phyloP scores from a whole-genome alignment of 2,329 filamentous ascomycete genomes.

The Diaporthe caulivora region DNA sequence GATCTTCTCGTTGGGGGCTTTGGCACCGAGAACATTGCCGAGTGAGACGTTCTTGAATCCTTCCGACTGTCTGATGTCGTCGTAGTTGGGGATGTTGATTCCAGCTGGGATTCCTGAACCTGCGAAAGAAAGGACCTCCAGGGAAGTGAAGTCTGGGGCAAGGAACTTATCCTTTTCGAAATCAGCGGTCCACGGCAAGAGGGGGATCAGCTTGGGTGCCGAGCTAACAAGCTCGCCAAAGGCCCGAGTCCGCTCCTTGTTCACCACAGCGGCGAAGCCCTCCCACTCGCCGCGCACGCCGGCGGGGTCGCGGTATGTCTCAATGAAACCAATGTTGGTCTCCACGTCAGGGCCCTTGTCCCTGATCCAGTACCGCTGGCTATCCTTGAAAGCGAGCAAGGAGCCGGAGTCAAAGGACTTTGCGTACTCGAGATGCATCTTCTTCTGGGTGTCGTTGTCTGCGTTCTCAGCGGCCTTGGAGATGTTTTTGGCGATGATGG shows the following conservation, averaged over 20 bases:
- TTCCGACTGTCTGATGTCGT: constrained; percentile 82
- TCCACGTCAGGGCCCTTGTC: constrained; percentile 86
- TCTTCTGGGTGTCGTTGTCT: constrained; percentile 79
- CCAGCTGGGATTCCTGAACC: constrained; percentile 76
- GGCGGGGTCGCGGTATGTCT: constrained; percentile 86
- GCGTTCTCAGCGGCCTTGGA: constrained; percentile 76
- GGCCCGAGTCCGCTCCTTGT: constrained; percentile 88
- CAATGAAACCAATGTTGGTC: constrained; percentile 85
- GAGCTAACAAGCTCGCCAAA: constrained; percentile 88
- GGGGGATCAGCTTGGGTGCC: constrained; percentile 85
- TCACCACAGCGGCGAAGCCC: constrained; percentile 86
- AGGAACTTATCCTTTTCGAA: constrained; percentile 98
- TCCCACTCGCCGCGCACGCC: constrained; percentile 88
- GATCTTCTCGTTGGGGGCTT: constrained; percentile 91
- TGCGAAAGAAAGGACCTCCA: constrained; percentile 90
- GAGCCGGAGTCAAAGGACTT: constrained; percentile 82
- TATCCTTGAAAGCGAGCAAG: constrained; percentile 82
- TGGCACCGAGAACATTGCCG: constrained; percentile 92
- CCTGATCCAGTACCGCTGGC: constrained; percentile 84
- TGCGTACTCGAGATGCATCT: constrained; percentile 80
- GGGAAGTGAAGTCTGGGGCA: constrained; percentile 93
- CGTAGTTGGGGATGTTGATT: constrained; percentile 79
- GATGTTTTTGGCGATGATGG: constrained; percentile 74
- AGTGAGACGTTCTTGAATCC: constrained; percentile 96
- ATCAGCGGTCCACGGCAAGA: constrained; percentile 86